Evolutionary conservation across 805 yeast genomes (phyloP), one percentile per base, ranked within the genome.

Genomic region (Metschnikowia sp.): DNA sequence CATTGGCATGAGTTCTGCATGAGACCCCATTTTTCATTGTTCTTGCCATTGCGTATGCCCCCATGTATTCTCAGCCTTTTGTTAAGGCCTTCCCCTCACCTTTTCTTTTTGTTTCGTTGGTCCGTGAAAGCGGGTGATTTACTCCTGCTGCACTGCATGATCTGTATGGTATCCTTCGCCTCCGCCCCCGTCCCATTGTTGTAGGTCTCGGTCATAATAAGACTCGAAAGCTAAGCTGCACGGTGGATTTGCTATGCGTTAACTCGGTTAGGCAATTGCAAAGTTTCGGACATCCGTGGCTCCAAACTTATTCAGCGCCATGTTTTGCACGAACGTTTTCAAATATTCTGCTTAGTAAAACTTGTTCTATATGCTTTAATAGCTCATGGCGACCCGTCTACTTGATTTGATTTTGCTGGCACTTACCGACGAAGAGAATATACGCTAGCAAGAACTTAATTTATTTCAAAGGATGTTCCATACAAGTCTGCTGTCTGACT

Each of bases 181-280:
- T 45, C 41, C 44, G 41, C 48, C 44, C 19, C 44, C 22, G 30
- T 22, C 32, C 45, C 45, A 46, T 46, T 46, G 49, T 46, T 46
- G 49, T 40, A 41, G 10, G 35, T 28, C 11, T 46, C 29, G 42
- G 32, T 32, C 26, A 46, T 33, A 41, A 37, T 37, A 38, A 12
- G 18, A 45, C 26, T 45, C 49, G 41, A 40, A 44, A 45, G 42
- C 49, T 13, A 26, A 44, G 45, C 36, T 44, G 45, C 44, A 40
- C 38, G 11, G 37, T 40, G 15, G 49, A 45, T 45, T 45, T 45
- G 49, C 49, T 45, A 36, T 45, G 49, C 49, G 32, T 45, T 32
- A 19, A 38, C 49, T 45, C 49, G 49, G 41, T 45, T 45, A 45
- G 49, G 49, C 44, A 45, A 45, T 37, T 45, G 33, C 35, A 40